Percentiles rank a stretch among this genome's conserved stretches.
Evolutionary conservation across 768 basidiomycete genomes (phyloP).

Genomic region (Leccinum uliginosum): DNA sequence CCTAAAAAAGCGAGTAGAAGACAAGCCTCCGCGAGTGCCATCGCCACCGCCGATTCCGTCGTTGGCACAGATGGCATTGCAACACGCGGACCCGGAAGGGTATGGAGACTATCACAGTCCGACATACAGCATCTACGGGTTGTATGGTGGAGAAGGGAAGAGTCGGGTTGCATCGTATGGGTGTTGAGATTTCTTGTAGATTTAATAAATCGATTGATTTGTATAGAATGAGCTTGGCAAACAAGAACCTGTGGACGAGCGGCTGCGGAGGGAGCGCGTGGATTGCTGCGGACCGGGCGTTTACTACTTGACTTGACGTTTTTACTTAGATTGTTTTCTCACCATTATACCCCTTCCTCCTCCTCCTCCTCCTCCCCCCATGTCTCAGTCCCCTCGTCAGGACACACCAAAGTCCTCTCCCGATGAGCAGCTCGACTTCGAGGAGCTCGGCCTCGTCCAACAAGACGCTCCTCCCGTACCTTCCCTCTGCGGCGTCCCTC

Average conservation of each 20-base stretch:
- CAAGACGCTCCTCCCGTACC: slow-evolving; percentile 39
- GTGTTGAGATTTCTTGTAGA: slow-evolving; percentile 12
- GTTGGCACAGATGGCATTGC: slow-evolving; percentile 68
- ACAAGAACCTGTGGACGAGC: not conserved
- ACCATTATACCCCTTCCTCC: slow-evolving; percentile 22
- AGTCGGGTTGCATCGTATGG: slow-evolving; percentile 33
- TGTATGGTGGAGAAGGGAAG: slow-evolving; percentile 64
- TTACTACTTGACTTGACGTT: no score
- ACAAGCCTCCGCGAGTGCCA: slow-evolving; percentile 74
- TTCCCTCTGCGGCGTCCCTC: slow-evolving; percentile 61
- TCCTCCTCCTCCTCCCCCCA: slow-evolving; percentile 9
- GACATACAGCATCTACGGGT: slow-evolving; percentile 77
- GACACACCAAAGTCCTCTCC: slow-evolving; percentile 29
- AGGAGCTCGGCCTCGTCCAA: slow-evolving; percentile 42
- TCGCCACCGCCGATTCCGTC: slow-evolving; percentile 73
- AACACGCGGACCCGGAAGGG: slow-evolving; percentile 56
- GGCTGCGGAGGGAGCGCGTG: slow-evolving; percentile 18
- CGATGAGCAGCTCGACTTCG: slow-evolving; percentile 38
- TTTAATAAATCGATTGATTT: slow-evolving; percentile 7
- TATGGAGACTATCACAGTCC: slow-evolving; percentile 71
- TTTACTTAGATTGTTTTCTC: not conserved
- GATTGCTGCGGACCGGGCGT: slow-evolving; percentile 8
- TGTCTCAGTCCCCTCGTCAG: slow-evolving; percentile 21
- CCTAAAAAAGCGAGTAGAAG: slow-evolving; percentile 38
- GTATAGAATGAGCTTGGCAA: slow-evolving; percentile 14